These are phyloP conservation scores for Hymenoscyphus fructigenus DNA, from an alignment of 2,329 filamentous ascomycete species.

Conservation along the genomic window DNA sequence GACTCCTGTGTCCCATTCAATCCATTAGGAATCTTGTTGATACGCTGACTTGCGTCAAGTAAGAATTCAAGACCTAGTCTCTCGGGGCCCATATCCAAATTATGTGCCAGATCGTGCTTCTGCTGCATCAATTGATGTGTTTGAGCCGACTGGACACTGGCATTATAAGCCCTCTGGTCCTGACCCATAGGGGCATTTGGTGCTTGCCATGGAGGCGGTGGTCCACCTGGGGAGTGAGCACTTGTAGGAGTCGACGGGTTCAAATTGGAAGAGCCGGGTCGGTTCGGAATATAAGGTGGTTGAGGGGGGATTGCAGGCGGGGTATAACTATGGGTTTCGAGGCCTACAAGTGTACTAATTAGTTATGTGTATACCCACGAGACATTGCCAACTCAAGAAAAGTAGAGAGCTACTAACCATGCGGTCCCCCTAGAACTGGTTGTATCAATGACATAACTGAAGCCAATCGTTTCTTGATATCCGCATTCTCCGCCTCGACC, in stretches of 20 bases:
- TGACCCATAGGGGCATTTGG: constrained; percentile 32
- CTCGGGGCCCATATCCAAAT: constrained; percentile 62
- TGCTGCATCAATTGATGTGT: constrained; percentile 42
- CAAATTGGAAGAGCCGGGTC: constrained; percentile 33
- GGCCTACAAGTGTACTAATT: constrained; percentile 14
- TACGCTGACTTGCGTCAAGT: constrained; percentile 58
- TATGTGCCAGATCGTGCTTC: constrained; percentile 51
- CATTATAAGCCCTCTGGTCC: constrained; percentile 34
- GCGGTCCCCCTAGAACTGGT: constrained; percentile 49
- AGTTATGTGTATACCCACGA: not conserved
- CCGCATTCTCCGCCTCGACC: constrained; percentile 75
- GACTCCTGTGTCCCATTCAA: constrained; percentile 48
- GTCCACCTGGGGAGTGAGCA: constrained; percentile 39
- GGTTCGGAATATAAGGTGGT: constrained; percentile 31
- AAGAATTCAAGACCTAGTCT: constrained; percentile 73
- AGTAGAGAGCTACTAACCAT: constrained; percentile 29
- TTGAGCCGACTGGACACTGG: constrained; percentile 37
- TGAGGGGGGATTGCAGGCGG: constrained; percentile 14
- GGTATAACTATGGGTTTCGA: constrained; percentile 24
- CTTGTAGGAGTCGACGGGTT: constrained; percentile 44
- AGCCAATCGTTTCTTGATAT: constrained; percentile 68
- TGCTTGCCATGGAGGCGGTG: constrained; percentile 30
- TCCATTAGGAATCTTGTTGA: constrained; percentile 52
- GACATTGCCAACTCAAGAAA: not conserved
- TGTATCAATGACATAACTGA: constrained; percentile 64